A percentile compares a stretch with the other conserved stretches of the same genome.
These are phyloP conservation scores for Xylariaceae sp. DNA, from an alignment of 2,329 filamentous ascomycete genomes.

Conservation along the genomic window DNA sequence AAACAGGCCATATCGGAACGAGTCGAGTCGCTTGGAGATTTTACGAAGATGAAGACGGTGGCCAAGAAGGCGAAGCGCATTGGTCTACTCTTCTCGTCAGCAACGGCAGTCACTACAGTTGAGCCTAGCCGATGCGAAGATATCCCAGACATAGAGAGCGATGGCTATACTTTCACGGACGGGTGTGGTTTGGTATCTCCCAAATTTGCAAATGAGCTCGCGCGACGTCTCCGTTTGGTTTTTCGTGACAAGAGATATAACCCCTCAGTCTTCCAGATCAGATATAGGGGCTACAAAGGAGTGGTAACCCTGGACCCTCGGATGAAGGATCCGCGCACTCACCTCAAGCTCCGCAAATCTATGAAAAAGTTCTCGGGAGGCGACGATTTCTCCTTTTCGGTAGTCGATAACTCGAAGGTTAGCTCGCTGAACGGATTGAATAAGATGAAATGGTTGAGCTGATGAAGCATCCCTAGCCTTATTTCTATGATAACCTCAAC, in stretches of 20 bases:
- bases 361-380: slow-evolving; percentile 13
- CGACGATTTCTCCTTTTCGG: slow-evolving; percentile 2
- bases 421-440: background rate
- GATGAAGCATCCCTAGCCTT: slow-evolving; percentile 1
- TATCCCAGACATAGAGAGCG: slow-evolving; percentile 8
- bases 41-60: slow-evolving; percentile 9
- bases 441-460: background rate
- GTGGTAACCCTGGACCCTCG: slow-evolving; percentile 7
- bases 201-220: slow-evolving; percentile 2
- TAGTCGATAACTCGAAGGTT: slow-evolving; percentile 8
- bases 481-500: slow-evolving; percentile 8
- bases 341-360: slow-evolving; percentile 10
- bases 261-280: slow-evolving; percentile 9
- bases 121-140: slow-evolving; percentile 10
- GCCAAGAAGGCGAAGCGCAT: slow-evolving; percentile 9
- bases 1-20: slow-evolving; percentile 8
- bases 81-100: slow-evolving; percentile 8
- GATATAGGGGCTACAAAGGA: slow-evolving; percentile 11
- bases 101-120: background rate
- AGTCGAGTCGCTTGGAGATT: slow-evolving; percentile 8
- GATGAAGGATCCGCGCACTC: slow-evolving; percentile 1
- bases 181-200: slow-evolving; percentile 11
- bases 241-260: slow-evolving; percentile 11
- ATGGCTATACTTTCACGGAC: slow-evolving; percentile 8
- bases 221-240: background rate